Base-by-base conservation (phyloP, 2,329 filamentous ascomycete species). In the Proliferodiscus dingleyae region DNA sequence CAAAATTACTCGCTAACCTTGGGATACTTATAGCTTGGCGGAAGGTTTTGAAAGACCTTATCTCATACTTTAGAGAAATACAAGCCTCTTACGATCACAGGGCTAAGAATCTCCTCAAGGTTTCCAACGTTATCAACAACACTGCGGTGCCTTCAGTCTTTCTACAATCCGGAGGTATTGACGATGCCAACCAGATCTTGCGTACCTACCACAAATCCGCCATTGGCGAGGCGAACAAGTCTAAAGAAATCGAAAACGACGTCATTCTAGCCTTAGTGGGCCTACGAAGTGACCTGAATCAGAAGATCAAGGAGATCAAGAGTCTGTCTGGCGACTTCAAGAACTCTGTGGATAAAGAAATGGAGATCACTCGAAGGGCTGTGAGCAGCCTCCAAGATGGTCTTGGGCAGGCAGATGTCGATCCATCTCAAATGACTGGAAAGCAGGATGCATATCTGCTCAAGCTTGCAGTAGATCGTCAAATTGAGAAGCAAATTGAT, bases 251-350 rank as follows among this genome's bases (percentile, higher is more conserved):
- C 46, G 89, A 97, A 64, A 83, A 83, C 51, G 91, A 97, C 61
- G 89, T 98, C 37, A 89, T 97, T 53, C 74, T 87, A 41, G 89
- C 91, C 42, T 73, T 98, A 45, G 89, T 84, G 2, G 89, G 89
- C 1, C 71, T 98, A 43, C 75, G 93, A 47, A 90, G 83, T 60
- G 93, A 98, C 65, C 73, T 98, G 15, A 85, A 86, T 51, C 89
- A 94, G 65, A 98, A 98, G 71, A 95, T 95, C 66, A 98, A 97
- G 68, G 93, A 98, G 68, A 98, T 98, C 71, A 95, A 95, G 70
- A 85, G 82, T 55, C 72, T 98, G 13, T 87, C 89, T 5, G 87
- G 89, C 13, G 93, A 98, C 66, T 98, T 98, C 70, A 95, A 95
- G 69, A 98, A 95, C 64, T 87, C 85, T 0, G 89, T 98, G 8